phyloP scores from a whole-genome alignment of 2,329 filamentous ascomycete genomes.

The Monosporascus sp. region DNA sequence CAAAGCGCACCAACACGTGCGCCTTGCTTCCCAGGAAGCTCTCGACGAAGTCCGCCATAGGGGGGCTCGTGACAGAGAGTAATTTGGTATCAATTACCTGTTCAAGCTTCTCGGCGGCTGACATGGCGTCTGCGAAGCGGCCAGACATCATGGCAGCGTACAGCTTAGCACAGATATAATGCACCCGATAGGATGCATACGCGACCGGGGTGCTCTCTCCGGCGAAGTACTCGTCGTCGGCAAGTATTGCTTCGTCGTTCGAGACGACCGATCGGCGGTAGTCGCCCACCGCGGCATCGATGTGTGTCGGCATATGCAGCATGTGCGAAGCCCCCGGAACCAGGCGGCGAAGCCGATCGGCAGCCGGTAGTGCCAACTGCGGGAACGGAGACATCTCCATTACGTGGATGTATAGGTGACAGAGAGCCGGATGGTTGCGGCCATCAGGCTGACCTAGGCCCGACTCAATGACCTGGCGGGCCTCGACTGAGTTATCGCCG shows the following conservation, averaged over 20 bases:
- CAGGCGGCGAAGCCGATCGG: slow-evolving; percentile 14
- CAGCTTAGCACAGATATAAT: slow-evolving; percentile 50
- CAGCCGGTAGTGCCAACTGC: slow-evolving; percentile 12
- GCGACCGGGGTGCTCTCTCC: slow-evolving; percentile 43
- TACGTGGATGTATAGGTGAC: slow-evolving; percentile 20
- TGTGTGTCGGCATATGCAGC: slow-evolving; percentile 18
- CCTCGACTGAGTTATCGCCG: slow-evolving; percentile 4
- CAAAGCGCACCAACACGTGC: slow-evolving; percentile 52
- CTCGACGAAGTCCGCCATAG: slow-evolving; percentile 54
- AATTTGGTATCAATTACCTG: slow-evolving; percentile 42
- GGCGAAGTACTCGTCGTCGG: slow-evolving; percentile 35
- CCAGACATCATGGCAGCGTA: slow-evolving; percentile 56
- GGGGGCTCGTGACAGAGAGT: slow-evolving; percentile 41
- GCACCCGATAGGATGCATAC: slow-evolving; percentile 50
- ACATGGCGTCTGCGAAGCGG: slow-evolving; percentile 41
- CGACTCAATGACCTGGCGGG: slow-evolving; percentile 6
- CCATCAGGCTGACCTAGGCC: slow-evolving; percentile 6
- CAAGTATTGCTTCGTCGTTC: slow-evolving; percentile 8
- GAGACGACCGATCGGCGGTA: slow-evolving; percentile 9
- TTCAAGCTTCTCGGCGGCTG: slow-evolving; percentile 41
- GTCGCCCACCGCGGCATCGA: slow-evolving; percentile 17
- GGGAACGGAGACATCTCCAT: slow-evolving; percentile 20
- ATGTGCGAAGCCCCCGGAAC: slow-evolving; percentile 16
- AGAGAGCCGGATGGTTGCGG: slow-evolving; percentile 12
- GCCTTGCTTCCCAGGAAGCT: slow-evolving; percentile 44